Evolutionary conservation across 2,329 filamentous ascomycete genomes (phyloP).

Genomic region (Akanthomyces muscarius): DNA sequence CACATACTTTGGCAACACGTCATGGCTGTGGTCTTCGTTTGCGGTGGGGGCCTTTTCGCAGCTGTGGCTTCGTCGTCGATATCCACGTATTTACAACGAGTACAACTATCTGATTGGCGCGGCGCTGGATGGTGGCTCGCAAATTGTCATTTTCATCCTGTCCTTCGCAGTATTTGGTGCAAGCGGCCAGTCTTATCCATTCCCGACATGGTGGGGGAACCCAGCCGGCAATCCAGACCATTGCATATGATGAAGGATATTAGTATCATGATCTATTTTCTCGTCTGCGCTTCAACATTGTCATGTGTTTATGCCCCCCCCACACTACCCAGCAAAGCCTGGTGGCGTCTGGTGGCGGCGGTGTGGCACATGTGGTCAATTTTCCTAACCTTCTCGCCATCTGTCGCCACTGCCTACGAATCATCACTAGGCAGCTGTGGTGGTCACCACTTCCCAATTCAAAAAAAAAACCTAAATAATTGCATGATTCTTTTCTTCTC

Average conservation of each 20-base stretch:
- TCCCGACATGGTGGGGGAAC: conserved; percentile 24
- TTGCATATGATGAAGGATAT: conserved; percentile 11
- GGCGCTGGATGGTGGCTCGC: conserved; percentile 26
- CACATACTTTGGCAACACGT: conserved; percentile 36
- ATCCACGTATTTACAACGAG: conserved; percentile 25
- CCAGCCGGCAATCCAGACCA: conserved; percentile 21
- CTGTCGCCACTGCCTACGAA: no score
- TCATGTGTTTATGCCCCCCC: no score
- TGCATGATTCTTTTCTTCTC: no score
- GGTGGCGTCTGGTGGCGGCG: no score
- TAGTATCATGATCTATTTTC: no score
- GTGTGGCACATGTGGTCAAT: no score
- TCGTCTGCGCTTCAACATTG: no score
- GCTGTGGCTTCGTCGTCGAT: conserved; percentile 24
- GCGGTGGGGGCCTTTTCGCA: conserved; percentile 31
- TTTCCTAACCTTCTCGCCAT: no score
- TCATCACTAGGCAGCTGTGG: no score
- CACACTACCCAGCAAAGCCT: no score
- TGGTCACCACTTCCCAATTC: no score
- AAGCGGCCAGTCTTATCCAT: conserved; percentile 21
- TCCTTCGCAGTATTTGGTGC: conserved; percentile 26
- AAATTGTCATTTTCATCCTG: conserved; percentile 27
- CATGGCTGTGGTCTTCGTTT: conserved; percentile 32
- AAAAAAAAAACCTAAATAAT: no score
- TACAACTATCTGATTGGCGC: conserved; percentile 29